Base-by-base conservation (phyloP, 2,329 filamentous ascomycete species). In the Microdochium nivale region DNA sequence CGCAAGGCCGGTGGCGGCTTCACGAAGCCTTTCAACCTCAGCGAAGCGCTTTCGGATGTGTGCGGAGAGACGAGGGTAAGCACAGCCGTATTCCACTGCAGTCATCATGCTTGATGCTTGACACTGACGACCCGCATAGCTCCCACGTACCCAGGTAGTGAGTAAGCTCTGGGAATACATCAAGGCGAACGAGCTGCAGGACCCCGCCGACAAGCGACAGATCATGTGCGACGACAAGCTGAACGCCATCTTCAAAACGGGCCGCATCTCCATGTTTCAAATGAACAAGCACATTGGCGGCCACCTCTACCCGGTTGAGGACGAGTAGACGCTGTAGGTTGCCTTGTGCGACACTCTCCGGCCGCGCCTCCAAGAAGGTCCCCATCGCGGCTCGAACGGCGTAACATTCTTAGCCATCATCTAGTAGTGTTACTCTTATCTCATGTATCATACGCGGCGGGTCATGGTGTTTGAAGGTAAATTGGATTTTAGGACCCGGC, bases 111-210 rank as follows among this genome's bases (percentile, higher is more conserved):
- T 46, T 37, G 19, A 19, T 35, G 27, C 46, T 33, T 24, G 46
- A 30, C 14, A 16, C 33, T 56, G 50, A 50, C 33, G 21, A 24
- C 27, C 30, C n/a, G 3, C 32, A 48, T 63, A 96, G 84, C 80
- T 99, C 23, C 95, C 94, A 16, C 87, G 94, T 40, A 92, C 94
- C 0, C 90, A 97, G 67, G 92, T 92, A 0, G 94, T 99, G 61
- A 97, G 97, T 75, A 88, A 88, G 66, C 84, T 99, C 51, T 99
- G 94, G 94, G 85, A 87, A 55, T 90, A 99, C 64, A 95, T 99
- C 71, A 95, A 95, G 63, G 82, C 77, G 54, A 84, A 91, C 58
- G 80, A 90, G 40, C 82, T 99, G 5, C 94, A 99, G 69, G 91
- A 97, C 59, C 92, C 91, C 0, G 82, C 69, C 57, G 92, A 99